Percentiles rank a stretch among this genome's conserved stretches.
Conservation (phyloP, 352 stramenopile genomes). For the Pythium rishiriense region DNA sequence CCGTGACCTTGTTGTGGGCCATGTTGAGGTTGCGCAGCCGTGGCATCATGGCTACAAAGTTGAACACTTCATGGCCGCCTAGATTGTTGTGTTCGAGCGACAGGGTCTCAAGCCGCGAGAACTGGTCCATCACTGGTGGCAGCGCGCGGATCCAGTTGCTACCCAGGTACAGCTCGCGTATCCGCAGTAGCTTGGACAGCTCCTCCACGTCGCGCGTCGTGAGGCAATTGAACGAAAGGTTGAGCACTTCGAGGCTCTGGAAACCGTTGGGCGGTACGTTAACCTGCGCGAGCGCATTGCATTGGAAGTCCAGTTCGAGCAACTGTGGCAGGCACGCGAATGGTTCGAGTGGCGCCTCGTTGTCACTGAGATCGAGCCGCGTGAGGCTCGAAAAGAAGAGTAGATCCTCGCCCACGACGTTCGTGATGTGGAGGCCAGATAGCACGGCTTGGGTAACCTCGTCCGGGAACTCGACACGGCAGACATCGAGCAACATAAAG, state of each 20-base stretch:
- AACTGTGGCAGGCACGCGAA: constrained; percentile 68
- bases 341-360: constrained; percentile 68
- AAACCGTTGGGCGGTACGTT: constrained; percentile 50
- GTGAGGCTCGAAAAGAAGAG: constrained; percentile 78
- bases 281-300: constrained; percentile 64
- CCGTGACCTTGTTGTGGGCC: constrained; percentile 77
- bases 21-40: constrained; percentile 73
- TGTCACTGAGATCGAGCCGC: constrained; percentile 82
- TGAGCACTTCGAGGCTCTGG: constrained; percentile 71
- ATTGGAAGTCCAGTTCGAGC: constrained; percentile 77
- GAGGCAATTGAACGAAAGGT: constrained; percentile 82
- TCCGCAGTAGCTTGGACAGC: constrained; percentile 67
- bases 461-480: constrained; percentile 79
- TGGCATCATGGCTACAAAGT: constrained; percentile 64
- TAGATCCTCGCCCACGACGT: constrained; percentile 69
- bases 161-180: constrained; percentile 75
- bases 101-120: constrained; percentile 71
- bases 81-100: constrained; percentile 82
- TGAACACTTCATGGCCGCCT: constrained; percentile 61
- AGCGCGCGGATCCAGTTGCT: constrained; percentile 73
- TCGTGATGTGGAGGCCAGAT: constrained; percentile 57
- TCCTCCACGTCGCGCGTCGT: constrained; percentile 60
- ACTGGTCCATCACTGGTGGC: constrained; percentile 76
- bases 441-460: constrained; percentile 67
- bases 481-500: constrained; percentile 79